Conservation (phyloP, 805 yeast genomes). For the Saccharomycopsis schoenii region DNA sequence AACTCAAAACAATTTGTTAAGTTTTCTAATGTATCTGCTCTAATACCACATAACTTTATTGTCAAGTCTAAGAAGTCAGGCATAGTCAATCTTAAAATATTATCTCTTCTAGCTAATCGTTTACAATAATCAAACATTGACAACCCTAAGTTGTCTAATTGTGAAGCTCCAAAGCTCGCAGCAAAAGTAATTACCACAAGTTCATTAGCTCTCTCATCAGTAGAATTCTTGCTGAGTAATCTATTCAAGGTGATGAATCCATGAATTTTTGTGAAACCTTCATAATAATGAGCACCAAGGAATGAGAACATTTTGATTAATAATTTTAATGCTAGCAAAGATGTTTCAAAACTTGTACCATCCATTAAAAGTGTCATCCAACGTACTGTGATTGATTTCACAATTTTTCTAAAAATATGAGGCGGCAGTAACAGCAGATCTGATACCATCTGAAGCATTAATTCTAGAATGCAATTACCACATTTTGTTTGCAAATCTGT, state of each 20-base stretch:
- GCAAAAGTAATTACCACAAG: constrained; percentile 30
- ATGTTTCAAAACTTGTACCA: constrained; percentile 26
- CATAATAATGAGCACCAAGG: constrained; percentile 37
- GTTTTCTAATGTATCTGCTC: constrained; percentile 24
- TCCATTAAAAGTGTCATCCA: constrained; percentile 52
- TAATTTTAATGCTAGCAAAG: constrained; percentile 31
- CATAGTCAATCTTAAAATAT: constrained; percentile 24
- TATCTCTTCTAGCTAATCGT: constrained; percentile 18
- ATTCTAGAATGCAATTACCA: constrained; percentile 29
- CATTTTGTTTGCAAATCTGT: constrained; percentile 24
- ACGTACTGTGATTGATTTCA: constrained; percentile 52
- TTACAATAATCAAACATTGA: constrained; percentile 18
- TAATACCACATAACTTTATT: constrained; percentile 25
- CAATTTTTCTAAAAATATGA: constrained; percentile 30
- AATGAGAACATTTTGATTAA: constrained; percentile 39
- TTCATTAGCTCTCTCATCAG: constrained; percentile 28
- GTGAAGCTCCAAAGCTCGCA: constrained; percentile 38
- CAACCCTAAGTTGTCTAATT: constrained; percentile 17
- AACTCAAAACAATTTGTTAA: constrained; percentile 22
- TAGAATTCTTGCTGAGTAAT: constrained; percentile 39
- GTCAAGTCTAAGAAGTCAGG: constrained; percentile 36
- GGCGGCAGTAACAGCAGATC: constrained; percentile 25
- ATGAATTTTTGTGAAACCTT: constrained; percentile 39
- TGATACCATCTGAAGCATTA: constrained; percentile 31
- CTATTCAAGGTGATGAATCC: constrained; percentile 43